Evolutionary conservation across 2,329 filamentous ascomycete genomes (phyloP).

Genomic region (Phyllosticta citriasiana): DNA sequence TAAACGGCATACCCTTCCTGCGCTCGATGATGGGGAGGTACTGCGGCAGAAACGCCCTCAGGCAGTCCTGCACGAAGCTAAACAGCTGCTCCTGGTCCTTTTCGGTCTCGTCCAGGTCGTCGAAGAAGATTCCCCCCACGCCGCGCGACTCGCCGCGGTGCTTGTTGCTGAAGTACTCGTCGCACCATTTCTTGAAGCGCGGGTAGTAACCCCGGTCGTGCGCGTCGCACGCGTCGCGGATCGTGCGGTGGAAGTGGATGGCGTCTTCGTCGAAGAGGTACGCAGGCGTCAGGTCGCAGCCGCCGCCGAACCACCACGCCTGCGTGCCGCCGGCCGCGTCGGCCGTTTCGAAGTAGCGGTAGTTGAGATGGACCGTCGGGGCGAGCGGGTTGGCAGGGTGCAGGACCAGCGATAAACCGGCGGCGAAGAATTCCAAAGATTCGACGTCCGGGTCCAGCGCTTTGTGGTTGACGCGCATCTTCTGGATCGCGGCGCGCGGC

Average conservation of each 20-base stretch:
- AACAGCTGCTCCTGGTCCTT: constrained; percentile 86
- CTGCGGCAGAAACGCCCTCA: constrained; percentile 78
- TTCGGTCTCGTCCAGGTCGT: constrained; percentile 81
- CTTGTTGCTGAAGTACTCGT: constrained; percentile 92
- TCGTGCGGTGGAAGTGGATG: constrained; percentile 87
- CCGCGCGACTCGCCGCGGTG: constrained; percentile 81
- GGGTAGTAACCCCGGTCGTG: constrained; percentile 90
- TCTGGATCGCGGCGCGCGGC: constrained; percentile 74
- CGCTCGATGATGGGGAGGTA: constrained; percentile 83
- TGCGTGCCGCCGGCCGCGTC: constrained; percentile 71
- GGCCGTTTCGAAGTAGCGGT: constrained; percentile 95
- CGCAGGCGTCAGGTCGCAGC: constrained; percentile 81
- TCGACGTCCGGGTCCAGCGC: constrained; percentile 70
- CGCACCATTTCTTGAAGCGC: constrained; percentile 96
- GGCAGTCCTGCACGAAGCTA: constrained; percentile 74
- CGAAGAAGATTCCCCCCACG: constrained; percentile 95
- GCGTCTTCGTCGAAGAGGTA: constrained; percentile 97
- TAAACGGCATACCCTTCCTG: constrained; percentile 87
- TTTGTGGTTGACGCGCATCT: constrained; percentile 90
- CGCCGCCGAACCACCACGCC: constrained; percentile 97
- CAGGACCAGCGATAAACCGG: constrained; percentile 83
- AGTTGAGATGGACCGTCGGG: constrained; percentile 95
- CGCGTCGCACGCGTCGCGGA: constrained; percentile 87
- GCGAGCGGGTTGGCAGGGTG: constrained; percentile 95
- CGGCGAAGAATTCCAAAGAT: constrained; percentile 87